These are phyloP conservation scores for Thymus mandschuricus DNA, from an alignment of 257 asterid genomes.

Conservation along the genomic window DNA sequence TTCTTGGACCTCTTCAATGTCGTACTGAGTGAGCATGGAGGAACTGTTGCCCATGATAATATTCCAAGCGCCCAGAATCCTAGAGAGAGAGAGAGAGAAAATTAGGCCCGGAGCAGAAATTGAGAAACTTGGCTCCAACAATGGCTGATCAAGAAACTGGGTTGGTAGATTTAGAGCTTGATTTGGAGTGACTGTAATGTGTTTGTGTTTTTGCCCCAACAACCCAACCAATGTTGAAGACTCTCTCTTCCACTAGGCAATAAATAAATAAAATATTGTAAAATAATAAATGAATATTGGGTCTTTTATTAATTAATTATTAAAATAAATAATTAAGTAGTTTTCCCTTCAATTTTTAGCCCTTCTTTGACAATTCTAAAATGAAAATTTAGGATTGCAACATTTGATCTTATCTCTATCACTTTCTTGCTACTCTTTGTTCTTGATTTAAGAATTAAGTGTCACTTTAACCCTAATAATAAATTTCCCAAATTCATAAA, in stretches of 20 bases:
- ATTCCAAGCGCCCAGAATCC: conserved; percentile 5
- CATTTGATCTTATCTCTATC: not conserved
- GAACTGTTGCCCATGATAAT: conserved; percentile 47
- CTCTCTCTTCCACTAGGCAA: not conserved
- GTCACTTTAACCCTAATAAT: too few species aligned
- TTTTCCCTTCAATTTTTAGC: too few species aligned
- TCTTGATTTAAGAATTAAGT: too few species aligned
- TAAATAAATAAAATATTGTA: not conserved
- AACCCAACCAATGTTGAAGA: not conserved
- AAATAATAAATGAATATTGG: too few species aligned
- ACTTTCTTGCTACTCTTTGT: too few species aligned
- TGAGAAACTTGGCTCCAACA: not conserved
- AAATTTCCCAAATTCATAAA: too few species aligned
- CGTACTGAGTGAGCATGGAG: conserved; percentile 61
- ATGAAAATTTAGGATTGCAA: not conserved
- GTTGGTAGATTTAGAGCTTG: conserved; percentile 13
- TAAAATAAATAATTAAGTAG: too few species aligned
- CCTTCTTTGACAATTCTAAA: not conserved
- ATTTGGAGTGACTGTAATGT: conserved; percentile 1
- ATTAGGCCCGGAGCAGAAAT: not conserved
- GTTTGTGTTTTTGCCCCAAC: not conserved
- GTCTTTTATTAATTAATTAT: too few species aligned
- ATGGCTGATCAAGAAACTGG: not conserved
- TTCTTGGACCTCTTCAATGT: conserved; percentile 59
- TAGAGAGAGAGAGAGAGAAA: not conserved